Base-by-base conservation (phyloP, 768 basidiomycete genomes). In the Suillus clintonianus region DNA sequence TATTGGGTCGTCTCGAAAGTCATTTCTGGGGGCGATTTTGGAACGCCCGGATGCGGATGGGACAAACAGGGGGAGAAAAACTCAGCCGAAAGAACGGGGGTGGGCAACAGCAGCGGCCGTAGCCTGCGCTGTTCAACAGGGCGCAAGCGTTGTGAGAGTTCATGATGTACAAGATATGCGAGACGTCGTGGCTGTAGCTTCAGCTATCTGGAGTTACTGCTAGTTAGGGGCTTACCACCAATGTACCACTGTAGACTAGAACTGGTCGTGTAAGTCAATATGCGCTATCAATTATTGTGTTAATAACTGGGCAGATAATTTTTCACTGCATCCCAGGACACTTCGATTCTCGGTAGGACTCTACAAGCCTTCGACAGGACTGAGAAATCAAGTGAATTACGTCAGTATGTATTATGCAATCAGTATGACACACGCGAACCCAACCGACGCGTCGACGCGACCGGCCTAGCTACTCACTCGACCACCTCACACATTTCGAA, bases 81-180 rank as follows among this genome's bases (percentile, higher is more conserved):
- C 89, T 1, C 66, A 67, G n/a, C 85, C 92, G 1, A 83, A 80
- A 63, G 91, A 95, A 62, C 78, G 96, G 10, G 82, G 74, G 1
- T 91, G 84, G 79, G 96, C 93, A 2, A 97, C 95, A 14, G 89
- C 90, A 0, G 89, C 90, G 1, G 86, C 88, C 0, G 87, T 92
- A 9, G 78, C 89, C 2, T 90, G 89, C 70, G 87, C 89, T 3
- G 83, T 91, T 32, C 90, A 89, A 69, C 91, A 94, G 69, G 85
- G 87, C 0, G 87, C 88, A 0, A 79, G 85, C 61, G 77, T 94
- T 4, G 85, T 97, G 10, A 79, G 97, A 24, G 94, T 97, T 3
- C 96, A 98, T 74, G 90, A 96, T 71, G 85, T 87, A 6, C 75
- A 78, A 45, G 87, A 87, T 64, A 89, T 94, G 81, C 78, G 77